Conservation (phyloP, 2,329 filamentous ascomycete species). For the Hymenoscyphus fructigenus region DNA sequence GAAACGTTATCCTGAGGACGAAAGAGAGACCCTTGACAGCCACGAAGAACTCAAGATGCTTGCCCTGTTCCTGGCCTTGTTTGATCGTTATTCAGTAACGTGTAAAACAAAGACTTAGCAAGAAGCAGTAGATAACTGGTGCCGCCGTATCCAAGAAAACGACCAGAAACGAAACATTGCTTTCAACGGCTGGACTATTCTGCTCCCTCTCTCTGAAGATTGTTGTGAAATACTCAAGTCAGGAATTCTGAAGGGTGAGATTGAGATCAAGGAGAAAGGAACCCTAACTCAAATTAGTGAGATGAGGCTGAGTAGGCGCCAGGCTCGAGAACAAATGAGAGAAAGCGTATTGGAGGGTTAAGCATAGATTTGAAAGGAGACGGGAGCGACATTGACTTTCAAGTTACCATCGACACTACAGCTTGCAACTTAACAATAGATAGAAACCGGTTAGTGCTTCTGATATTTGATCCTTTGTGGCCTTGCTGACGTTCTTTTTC, state of each 20-base stretch:
- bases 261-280: slow-evolving; percentile 6
- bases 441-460: too few relatives aligned
- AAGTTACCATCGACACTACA: too few relatives aligned
- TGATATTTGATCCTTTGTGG: too few relatives aligned
- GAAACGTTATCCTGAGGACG: slow-evolving; percentile 5
- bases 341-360: background rate
- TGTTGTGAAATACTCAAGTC: background rate
- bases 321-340: background rate
- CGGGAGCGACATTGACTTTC: too few relatives aligned
- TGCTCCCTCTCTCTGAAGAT: background rate
- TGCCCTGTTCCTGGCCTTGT: too few relatives aligned
- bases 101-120: background rate
- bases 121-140: slow-evolving; percentile 5
- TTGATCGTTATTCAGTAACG: too few relatives aligned
- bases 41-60: too few relatives aligned
- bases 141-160: background rate
- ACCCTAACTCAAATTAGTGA: slow-evolving; percentile 1
- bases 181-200: slow-evolving; percentile 7
- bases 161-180: slow-evolving; percentile 5
- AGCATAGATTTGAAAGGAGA: background rate
- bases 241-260: slow-evolving; percentile 5
- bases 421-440: too few relatives aligned
- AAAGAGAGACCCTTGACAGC: slow-evolving; percentile 3
- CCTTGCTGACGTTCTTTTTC: too few relatives aligned
- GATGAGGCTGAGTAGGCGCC: background rate